Percentiles rank a stretch among this genome's conserved stretches.
These are phyloP conservation scores for Colletotrichum tropicale DNA, from an alignment of 2,329 filamentous ascomycete species.

Conservation along the genomic window DNA sequence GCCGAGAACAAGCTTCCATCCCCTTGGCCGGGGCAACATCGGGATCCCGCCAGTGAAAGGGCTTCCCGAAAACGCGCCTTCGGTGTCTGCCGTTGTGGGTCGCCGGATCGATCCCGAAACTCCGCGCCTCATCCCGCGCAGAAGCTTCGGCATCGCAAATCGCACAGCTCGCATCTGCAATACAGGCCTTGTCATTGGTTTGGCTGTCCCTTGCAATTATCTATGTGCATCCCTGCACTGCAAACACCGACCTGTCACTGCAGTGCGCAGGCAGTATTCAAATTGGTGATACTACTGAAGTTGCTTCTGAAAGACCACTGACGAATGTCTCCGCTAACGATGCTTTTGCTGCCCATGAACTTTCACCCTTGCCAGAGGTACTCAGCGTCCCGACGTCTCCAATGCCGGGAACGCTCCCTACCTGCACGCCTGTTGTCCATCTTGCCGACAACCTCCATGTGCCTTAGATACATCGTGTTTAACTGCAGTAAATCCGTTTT, in stretches of 20 bases:
- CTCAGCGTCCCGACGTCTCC: background rate
- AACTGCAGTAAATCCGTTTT: background rate
- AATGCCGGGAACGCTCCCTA: background rate
- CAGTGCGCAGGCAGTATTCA: too few species aligned
- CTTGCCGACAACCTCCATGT: too few species aligned
- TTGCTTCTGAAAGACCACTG: too few species aligned
- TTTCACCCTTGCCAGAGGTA: background rate
- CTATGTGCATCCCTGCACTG: background rate
- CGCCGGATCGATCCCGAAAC: background rate
- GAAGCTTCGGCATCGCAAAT: background rate
- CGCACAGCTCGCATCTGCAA: background rate
- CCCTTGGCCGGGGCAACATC: background rate
- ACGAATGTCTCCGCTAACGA: background rate
- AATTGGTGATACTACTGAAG: too few species aligned
- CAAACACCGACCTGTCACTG: background rate
- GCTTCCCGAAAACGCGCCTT: background rate
- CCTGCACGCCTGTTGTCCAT: background rate
- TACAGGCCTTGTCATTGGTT: background rate
- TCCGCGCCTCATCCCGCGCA: background rate
- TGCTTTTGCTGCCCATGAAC: background rate
- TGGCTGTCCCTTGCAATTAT: fast-evolving
- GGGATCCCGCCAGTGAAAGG: background rate
- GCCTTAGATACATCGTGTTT: too few species aligned
- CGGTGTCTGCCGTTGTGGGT: background rate
- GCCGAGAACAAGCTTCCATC: background rate